Conservation (phyloP, 1,284 basidiomycete species). For the Heterobasidion annosum region DNA sequence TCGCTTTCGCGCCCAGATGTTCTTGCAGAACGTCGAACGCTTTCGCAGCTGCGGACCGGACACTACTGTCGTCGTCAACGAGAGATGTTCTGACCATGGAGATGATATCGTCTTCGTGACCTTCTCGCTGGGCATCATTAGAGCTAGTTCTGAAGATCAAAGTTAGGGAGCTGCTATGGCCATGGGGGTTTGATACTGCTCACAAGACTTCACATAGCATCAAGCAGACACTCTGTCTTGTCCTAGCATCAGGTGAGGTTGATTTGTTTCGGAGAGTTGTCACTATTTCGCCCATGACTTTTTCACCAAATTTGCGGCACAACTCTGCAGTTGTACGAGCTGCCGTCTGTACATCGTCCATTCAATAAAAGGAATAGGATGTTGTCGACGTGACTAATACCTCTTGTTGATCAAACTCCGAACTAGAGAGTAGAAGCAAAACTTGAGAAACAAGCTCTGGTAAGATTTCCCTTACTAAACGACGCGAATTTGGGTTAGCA, state of each 20-base stretch:
- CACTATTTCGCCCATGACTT: slow-evolving; percentile 81
- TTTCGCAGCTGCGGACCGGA: slow-evolving; percentile 88
- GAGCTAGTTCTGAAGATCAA: slow-evolving; percentile 60
- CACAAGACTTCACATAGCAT: slow-evolving; percentile 86
- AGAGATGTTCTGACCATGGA: slow-evolving; percentile 78
- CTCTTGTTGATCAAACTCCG: slow-evolving; percentile 87
- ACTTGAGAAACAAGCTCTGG: slow-evolving; percentile 79
- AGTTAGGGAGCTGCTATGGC: background rate
- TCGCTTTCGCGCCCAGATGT: slow-evolving; percentile 82
- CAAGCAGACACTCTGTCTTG: slow-evolving; percentile 84
- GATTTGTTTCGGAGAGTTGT: slow-evolving; percentile 68
- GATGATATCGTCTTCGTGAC: slow-evolving; percentile 88
- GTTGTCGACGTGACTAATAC: slow-evolving; percentile 29
- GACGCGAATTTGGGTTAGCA: background rate
- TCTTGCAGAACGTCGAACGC: slow-evolving; percentile 95
- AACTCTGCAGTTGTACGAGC: slow-evolving; percentile 83
- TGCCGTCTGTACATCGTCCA: slow-evolving; percentile 50
- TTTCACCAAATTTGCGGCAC: slow-evolving; percentile 95
- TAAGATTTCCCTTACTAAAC: slow-evolving; percentile 85
- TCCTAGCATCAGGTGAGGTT: slow-evolving; percentile 63
- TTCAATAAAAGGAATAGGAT: background rate
- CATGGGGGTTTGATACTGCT: slow-evolving; percentile 15
- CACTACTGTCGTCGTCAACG: slow-evolving; percentile 81
- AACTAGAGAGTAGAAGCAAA: slow-evolving; percentile 68
- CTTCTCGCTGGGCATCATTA: slow-evolving; percentile 80